phyloP scores from a whole-genome alignment of 805 yeast species.

The Ogataea ramenticola region DNA sequence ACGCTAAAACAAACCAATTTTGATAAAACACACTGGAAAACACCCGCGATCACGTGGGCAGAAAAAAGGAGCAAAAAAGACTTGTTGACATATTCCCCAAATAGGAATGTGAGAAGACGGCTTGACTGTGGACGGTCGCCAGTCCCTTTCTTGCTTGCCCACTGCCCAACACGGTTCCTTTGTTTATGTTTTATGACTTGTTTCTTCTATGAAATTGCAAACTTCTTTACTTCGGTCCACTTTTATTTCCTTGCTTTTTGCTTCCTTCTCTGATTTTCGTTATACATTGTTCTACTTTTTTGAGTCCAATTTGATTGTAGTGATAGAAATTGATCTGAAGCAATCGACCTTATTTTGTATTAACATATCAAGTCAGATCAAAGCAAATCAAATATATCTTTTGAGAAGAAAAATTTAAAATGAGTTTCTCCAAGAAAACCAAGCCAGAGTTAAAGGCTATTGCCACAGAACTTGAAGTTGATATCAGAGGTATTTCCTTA shows the following conservation, averaged over 20 bases:
- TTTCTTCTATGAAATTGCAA: too few species aligned
- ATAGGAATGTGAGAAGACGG: background rate
- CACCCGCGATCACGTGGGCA: too few species aligned
- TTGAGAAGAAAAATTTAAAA: background rate
- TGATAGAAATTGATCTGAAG: too few species aligned
- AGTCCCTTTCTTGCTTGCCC: too few species aligned
- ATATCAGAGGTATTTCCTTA: slow-evolving; percentile 15
- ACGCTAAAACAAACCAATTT: too few species aligned
- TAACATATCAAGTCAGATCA: background rate
- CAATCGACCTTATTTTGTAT: too few species aligned
- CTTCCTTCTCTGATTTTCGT: background rate
- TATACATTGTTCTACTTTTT: background rate
- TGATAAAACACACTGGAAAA: too few species aligned
- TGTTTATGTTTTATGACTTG: background rate
- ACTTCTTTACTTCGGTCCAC: background rate
- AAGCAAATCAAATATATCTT: background rate
- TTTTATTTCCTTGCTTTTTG: too few species aligned
- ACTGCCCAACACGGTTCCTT: background rate
- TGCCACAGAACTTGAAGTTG: slow-evolving; percentile 22
- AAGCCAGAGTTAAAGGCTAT: slow-evolving; percentile 24
- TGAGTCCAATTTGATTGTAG: too few species aligned
- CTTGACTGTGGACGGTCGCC: too few species aligned
- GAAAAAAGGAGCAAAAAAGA: too few species aligned
- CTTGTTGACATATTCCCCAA: slow-evolving; percentile 1
- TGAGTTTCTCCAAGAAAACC: slow-evolving; percentile 23